Base-by-base conservation (phyloP, 441 rosid species). In the Corymbia citriodora region DNA sequence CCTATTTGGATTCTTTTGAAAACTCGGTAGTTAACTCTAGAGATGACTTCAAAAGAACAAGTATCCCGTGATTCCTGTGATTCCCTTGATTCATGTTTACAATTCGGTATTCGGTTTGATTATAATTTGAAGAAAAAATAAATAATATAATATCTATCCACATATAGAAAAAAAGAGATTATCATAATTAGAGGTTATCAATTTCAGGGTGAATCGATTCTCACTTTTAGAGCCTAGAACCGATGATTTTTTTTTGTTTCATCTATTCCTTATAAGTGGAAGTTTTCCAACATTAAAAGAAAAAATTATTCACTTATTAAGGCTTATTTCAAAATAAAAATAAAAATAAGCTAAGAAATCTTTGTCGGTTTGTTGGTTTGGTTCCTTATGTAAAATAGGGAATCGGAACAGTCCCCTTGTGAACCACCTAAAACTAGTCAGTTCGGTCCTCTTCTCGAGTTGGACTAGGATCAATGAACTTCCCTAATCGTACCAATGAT, bases 351-450 rank as follows among this genome's bases (percentile, higher is more conserved):
- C 18, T 9, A 21, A 74, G 29, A 40, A 40, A 45, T 40, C 5
- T 4, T 1, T 9, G 29, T 16, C 8, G 4, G 17, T 74, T 2
- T 8, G 16, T 74, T 3, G 0, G 1, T 40, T 9, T 3, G 2
- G 2, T 6, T 40, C 50, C 16, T 74, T 21, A 11, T 21, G 50
- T 21, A 50, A 45, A 74, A 74, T 1, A 2, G 2, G 9, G 45
- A 70, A 72, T 11, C 7, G 8, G 23, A 74, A 15, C 1, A 1
- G 2, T 27, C 17, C 17, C 29, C 29, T 2, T 10, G 2, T 4
- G 16, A 40, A 40, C 27, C 50, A 40, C 16, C 14, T 2, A 36
- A 4, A 7, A 21, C 2, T 10, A 15, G 8, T 6, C 27, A 3
- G 3, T 72, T 72, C 2, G 3, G 5, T 36, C 14, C 2, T 4